A percentile compares a stretch with the other conserved stretches of the same genome.
Evolutionary conservation across 75 land plant species (phyloP).

Genomic region (Sequoia sempervirens): DNA sequence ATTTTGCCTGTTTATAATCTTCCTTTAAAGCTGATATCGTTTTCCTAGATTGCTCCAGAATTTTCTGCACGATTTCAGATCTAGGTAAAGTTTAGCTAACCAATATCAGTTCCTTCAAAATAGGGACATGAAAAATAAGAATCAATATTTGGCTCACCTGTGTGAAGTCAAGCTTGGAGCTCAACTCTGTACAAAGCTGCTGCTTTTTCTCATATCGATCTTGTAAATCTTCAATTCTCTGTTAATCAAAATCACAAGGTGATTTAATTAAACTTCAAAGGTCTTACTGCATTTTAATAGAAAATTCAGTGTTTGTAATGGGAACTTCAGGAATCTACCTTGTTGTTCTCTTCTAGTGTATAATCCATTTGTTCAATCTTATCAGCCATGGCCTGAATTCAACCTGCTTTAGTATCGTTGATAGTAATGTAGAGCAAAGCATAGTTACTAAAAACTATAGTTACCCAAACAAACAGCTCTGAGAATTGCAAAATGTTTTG

Average conservation of each 20-base stretch:
- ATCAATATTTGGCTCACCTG: conserved; percentile 35
- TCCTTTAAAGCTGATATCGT: conserved; percentile 45
- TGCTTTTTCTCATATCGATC: conserved; percentile 47
- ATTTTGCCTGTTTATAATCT: conserved; percentile 51
- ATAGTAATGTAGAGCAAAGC: neutral
- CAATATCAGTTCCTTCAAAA: neutral
- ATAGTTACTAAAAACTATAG: neutral
- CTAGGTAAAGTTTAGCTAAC: neutral
- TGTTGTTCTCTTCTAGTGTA: conserved; percentile 55
- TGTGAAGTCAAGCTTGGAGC: conserved; percentile 47
- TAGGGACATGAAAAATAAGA: neutral
- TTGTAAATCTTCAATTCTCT: conserved; percentile 76
- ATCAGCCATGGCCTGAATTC: conserved; percentile 80
- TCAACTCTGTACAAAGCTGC: conserved; percentile 42
- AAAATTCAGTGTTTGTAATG: neutral
- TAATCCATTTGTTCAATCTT: conserved; percentile 83
- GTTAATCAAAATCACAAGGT: neutral
- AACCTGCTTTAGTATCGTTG: conserved; percentile 4
- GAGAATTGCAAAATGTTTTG: neutral
- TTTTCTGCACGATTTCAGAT: conserved; percentile 47
- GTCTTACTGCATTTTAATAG: neutral
- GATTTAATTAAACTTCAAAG: neutral
- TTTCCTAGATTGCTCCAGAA: conserved; percentile 48
- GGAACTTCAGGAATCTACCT: conserved; percentile 37
- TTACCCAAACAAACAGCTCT: neutral